Evolutionary conservation across 352 stramenopile genomes (phyloP).

Genomic region (Globisporangium splendens): DNA sequence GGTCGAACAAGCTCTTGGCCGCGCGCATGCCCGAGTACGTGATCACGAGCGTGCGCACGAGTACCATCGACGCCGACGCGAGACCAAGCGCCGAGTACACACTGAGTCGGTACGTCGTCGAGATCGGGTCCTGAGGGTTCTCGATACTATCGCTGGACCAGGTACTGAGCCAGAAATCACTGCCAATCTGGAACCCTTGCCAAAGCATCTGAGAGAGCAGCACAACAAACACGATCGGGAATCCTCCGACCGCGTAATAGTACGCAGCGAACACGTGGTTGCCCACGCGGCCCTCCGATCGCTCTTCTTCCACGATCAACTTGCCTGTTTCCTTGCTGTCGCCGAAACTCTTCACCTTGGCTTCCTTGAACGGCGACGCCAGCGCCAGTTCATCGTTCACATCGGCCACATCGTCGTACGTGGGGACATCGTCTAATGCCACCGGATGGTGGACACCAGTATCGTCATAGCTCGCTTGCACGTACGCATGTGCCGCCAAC

Average conservation of each 20-base stretch:
- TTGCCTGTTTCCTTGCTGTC: slow-evolving; percentile 11
- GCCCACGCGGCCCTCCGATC: slow-evolving; percentile 25
- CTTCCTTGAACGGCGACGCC: slow-evolving; percentile 3
- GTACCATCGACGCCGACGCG: slow-evolving; percentile 10
- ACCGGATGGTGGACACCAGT: no score
- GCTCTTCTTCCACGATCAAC: slow-evolving; percentile 26
- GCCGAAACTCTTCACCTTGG: slow-evolving; percentile 1
- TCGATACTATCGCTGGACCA: slow-evolving; percentile 8
- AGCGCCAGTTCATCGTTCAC: slow-evolving; percentile 2
- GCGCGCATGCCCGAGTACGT: slow-evolving; percentile 2
- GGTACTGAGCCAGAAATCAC: slow-evolving; percentile 71
- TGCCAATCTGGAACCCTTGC: slow-evolving; percentile 75
- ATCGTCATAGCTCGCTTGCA: no score
- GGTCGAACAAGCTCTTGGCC: slow-evolving; percentile 21
- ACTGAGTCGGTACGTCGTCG: slow-evolving; percentile 4
- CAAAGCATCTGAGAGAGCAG: slow-evolving; percentile 60
- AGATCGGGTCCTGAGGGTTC: no score
- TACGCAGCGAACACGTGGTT: slow-evolving; percentile 30
- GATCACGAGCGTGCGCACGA: neutral
- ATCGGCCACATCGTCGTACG: neutral
- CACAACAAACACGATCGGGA: slow-evolving; percentile 28
- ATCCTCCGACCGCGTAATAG: slow-evolving; percentile 37
- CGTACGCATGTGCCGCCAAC: neutral
- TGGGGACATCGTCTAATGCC: slow-evolving; percentile 7
- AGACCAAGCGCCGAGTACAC: slow-evolving; percentile 14